These are phyloP conservation scores for Lodderomyces theae DNA, from an alignment of 1,139 yeast species.

Conservation along the genomic window DNA sequence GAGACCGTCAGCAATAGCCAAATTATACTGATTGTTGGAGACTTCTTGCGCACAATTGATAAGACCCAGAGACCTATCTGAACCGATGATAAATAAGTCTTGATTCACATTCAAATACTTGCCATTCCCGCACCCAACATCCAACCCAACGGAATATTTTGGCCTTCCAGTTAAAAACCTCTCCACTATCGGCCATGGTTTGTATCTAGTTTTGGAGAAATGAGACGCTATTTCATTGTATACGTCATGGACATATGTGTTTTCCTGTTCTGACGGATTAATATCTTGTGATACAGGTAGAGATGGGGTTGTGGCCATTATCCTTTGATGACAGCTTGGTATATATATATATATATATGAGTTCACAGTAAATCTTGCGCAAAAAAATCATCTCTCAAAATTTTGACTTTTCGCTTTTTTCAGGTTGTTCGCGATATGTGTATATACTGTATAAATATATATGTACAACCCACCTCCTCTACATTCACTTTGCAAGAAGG, in stretches of 20 bases:
- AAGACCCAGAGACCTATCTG: constrained; percentile 80
- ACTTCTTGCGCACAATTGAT: constrained; percentile 62
- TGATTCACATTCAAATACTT: constrained; percentile 76
- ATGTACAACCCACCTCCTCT: too few species aligned
- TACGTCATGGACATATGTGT: constrained; percentile 79
- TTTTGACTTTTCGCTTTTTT: background rate
- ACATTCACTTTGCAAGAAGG: background rate
- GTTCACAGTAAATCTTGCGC: too few species aligned
- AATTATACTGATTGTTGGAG: constrained; percentile 34
- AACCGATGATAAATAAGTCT: constrained; percentile 68
- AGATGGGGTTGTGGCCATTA: constrained; percentile 32
- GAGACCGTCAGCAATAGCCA: constrained; percentile 76
- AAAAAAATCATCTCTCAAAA: background rate
- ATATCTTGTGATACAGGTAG: constrained; percentile 25
- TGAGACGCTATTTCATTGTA: constrained; percentile 91
- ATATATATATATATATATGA: too few species aligned
- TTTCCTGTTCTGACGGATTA: constrained; percentile 62
- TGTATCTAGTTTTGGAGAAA: constrained; percentile 88
- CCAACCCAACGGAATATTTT: constrained; percentile 48
- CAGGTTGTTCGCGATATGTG: too few species aligned
- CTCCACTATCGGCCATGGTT: constrained; percentile 97
- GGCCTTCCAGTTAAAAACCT: constrained; percentile 47
- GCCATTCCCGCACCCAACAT: constrained; percentile 97
- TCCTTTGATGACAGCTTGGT: too few species aligned
- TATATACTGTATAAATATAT: too few species aligned